A percentile compares a stretch with the other conserved stretches of the same genome.
Conservation (phyloP, 176 grass and related monocot species). For the Typha latifolia region DNA sequence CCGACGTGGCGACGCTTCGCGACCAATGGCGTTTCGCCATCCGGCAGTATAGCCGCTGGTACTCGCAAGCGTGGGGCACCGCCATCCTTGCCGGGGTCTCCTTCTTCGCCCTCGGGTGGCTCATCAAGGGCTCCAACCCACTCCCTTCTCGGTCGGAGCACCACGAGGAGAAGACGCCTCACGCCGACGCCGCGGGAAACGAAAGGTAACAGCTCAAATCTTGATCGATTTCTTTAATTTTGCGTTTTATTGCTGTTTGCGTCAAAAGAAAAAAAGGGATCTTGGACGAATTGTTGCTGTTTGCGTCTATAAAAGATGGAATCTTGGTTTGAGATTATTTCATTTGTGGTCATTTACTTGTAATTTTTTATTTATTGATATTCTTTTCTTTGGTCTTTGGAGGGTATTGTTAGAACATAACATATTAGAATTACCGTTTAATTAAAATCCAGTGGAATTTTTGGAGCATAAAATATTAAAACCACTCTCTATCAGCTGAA, state of each 20-base stretch:
- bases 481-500: no score
- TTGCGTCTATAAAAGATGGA: background rate
- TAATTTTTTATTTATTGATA: background rate
- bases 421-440: background rate
- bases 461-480: no score
- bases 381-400: background rate
- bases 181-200: no score
- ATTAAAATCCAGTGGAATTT: no score
- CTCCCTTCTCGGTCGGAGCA: slow-evolving; percentile 42
- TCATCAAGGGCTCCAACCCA: slow-evolving; percentile 78
- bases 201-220: no score
- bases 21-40: slow-evolving; percentile 84
- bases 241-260: no score
- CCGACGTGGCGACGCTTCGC: slow-evolving; percentile 61
- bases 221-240: no score
- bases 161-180: background rate
- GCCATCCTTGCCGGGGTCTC: slow-evolving; percentile 68
- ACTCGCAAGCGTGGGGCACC: slow-evolving; percentile 91
- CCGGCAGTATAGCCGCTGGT: slow-evolving; percentile 86
- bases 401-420: background rate
- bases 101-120: slow-evolving; percentile 65
- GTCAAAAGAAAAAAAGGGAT: no score
- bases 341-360: background rate
- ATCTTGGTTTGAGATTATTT: background rate
- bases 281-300: background rate